These are phyloP conservation scores for Leishmania martiniquensis DNA, from an alignment of 208 protist genomes.

Conservation along the genomic window DNA sequence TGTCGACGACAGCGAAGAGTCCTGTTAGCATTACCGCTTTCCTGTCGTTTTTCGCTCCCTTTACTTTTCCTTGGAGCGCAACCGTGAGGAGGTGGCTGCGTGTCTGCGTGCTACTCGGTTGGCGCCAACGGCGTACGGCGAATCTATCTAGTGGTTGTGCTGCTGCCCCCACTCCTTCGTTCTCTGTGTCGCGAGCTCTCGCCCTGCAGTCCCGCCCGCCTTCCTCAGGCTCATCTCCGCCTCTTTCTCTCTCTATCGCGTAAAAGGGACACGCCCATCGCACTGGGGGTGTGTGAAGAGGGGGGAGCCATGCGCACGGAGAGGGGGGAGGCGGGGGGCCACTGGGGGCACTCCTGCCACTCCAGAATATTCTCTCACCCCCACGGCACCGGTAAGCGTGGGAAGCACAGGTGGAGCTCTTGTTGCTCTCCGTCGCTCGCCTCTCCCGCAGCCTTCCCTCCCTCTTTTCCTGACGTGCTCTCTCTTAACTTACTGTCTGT, in stretches of 20 bases:
- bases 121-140: no score
- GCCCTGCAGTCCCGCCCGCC: background rate
- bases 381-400: background rate
- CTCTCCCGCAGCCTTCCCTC: no score
- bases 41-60: background rate
- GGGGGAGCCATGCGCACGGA: background rate
- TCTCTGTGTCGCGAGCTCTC: background rate
- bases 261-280: background rate
- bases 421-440: background rate
- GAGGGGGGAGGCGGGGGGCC: background rate
- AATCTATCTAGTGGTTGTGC: no score
- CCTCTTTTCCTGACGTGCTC: background rate
- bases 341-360: background rate
- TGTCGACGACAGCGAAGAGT: constrained; percentile 21
- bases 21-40: constrained; percentile 5
- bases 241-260: background rate
- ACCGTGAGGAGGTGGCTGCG: background rate
- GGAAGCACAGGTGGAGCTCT: background rate
- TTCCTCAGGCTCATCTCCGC: background rate
- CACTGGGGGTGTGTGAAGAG: background rate
- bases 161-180: background rate
- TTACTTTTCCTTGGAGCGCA: background rate
- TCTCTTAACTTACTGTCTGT: background rate
- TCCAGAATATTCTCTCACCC: background rate
- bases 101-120: background rate